Evolutionary conservation across 352 stramenopile genomes (phyloP).

Genomic region (Phytophthora pisi): DNA sequence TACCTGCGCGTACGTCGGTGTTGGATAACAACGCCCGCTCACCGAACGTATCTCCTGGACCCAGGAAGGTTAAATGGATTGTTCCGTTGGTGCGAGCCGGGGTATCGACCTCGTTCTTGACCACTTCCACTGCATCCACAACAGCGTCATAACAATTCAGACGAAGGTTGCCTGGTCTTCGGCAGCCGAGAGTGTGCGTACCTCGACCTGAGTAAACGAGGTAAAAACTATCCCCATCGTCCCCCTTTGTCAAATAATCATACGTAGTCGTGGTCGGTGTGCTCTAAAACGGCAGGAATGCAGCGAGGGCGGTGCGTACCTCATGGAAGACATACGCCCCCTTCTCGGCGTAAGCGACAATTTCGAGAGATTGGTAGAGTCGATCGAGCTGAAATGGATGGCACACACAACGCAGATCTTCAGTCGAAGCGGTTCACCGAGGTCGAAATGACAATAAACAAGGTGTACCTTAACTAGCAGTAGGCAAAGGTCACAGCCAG

Average conservation of each 20-base stretch:
- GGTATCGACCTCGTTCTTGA: slow-evolving; percentile 38
- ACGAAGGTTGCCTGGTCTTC: neutral
- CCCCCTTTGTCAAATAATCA: slow-evolving; percentile 44
- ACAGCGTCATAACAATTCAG: neutral
- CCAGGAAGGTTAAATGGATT: slow-evolving; percentile 51
- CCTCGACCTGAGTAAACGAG: slow-evolving; percentile 78
- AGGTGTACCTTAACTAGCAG: slow-evolving; percentile 40
- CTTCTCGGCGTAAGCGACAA: slow-evolving; percentile 50
- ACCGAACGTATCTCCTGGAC: slow-evolving; percentile 75
- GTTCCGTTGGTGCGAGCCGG: slow-evolving; percentile 22
- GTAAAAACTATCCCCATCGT: slow-evolving; percentile 80
- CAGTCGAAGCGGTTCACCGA: neutral
- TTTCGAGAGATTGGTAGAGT: slow-evolving; percentile 77
- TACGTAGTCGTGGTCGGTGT: neutral
- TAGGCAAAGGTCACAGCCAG: neutral
- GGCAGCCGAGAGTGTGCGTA: slow-evolving; percentile 16
- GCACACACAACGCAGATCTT: slow-evolving; percentile 5
- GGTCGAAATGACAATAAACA: neutral
- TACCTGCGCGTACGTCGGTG: slow-evolving; percentile 67
- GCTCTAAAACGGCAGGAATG: neutral
- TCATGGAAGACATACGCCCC: slow-evolving; percentile 66
- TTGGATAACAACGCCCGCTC: slow-evolving; percentile 71
- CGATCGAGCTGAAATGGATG: slow-evolving; percentile 59
- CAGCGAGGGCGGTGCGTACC: slow-evolving; percentile 22
- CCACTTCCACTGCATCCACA: slow-evolving; percentile 54